Conservation (phyloP, 306 rosid species). For the Carpinus fangiana region DNA sequence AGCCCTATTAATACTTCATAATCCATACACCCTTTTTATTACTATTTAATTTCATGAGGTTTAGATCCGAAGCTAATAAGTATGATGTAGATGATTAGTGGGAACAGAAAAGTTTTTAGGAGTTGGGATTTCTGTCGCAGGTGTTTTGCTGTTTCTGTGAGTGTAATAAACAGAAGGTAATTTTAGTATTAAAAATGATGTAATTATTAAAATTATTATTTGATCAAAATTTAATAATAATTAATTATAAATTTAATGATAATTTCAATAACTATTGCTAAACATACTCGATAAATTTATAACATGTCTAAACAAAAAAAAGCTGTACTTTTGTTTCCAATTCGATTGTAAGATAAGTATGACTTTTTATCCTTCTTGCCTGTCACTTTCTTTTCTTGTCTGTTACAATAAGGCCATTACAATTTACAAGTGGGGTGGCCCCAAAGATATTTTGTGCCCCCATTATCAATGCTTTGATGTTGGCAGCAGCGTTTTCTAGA, state of each 20-base stretch:
- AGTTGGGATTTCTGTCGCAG: neutral
- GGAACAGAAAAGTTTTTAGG: neutral
- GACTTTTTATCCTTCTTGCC: neutral
- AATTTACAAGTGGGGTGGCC: neutral
- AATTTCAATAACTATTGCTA: too few species aligned
- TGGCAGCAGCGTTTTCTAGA: neutral
- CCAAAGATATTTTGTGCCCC: neutral
- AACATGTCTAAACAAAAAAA: too few species aligned
- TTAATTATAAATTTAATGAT: too few species aligned
- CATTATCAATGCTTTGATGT: neutral
- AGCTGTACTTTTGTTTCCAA: neutral
- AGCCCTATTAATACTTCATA: neutral
- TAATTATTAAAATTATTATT: neutral
- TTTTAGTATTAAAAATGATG: too few species aligned
- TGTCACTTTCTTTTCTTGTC: slow-evolving; percentile 2
- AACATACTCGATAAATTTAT: too few species aligned
- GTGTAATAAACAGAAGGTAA: neutral
- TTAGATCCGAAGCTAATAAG: neutral
- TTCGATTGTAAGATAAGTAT: neutral
- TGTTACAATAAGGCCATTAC: neutral
- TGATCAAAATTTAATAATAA: too few species aligned
- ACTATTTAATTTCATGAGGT: neutral
- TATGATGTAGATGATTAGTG: neutral
- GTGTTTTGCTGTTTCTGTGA: neutral
- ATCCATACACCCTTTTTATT: neutral